A percentile compares a stretch with the other conserved stretches of the same genome.
Evolutionary conservation across 1,284 basidiomycete genomes (phyloP).

Genomic region (Phaffia rhodozyma): DNA sequence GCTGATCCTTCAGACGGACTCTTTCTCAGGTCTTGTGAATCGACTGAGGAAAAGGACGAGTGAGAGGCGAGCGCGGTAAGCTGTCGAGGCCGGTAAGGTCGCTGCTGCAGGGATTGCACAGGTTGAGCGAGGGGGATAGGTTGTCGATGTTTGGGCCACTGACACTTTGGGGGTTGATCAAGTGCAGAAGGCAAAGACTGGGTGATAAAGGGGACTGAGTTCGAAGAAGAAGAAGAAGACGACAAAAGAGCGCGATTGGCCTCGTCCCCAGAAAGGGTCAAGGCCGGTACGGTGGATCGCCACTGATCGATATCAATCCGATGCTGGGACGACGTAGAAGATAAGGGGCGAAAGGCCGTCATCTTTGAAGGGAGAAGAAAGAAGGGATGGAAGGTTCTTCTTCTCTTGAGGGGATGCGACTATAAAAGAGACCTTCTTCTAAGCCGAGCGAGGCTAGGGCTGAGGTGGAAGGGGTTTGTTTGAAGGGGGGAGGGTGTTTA

Average conservation of each 20-base stretch:
- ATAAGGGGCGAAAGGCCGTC: not conserved
- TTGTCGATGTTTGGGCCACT: not conserved
- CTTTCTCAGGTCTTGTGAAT: not conserved
- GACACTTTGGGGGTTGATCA: not conserved
- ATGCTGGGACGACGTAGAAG: not conserved
- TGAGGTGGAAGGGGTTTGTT: conserved; percentile 6
- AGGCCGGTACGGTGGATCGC: conserved; percentile 10
- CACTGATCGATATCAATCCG: conserved; percentile 15
- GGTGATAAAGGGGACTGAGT: not conserved
- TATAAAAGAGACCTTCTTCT: conserved; percentile 10
- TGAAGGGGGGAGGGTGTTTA: conserved; percentile 11
- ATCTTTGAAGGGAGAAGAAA: not conserved
- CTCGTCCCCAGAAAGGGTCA: too few relatives aligned
- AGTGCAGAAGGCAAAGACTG: not conserved
- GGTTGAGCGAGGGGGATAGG: not conserved
- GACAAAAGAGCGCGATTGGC: not conserved
- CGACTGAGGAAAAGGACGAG: not conserved
- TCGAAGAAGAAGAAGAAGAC: not conserved
- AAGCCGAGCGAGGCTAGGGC: conserved; percentile 14
- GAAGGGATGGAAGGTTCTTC: not conserved
- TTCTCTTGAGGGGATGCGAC: not conserved
- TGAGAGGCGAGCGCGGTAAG: not conserved
- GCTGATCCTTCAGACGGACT: not conserved
- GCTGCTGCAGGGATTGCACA: not conserved
- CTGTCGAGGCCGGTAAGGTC: not conserved